phyloP scores from a whole-genome alignment of 2,329 filamentous ascomycete species.

The Lasiodiplodia theobromae region DNA sequence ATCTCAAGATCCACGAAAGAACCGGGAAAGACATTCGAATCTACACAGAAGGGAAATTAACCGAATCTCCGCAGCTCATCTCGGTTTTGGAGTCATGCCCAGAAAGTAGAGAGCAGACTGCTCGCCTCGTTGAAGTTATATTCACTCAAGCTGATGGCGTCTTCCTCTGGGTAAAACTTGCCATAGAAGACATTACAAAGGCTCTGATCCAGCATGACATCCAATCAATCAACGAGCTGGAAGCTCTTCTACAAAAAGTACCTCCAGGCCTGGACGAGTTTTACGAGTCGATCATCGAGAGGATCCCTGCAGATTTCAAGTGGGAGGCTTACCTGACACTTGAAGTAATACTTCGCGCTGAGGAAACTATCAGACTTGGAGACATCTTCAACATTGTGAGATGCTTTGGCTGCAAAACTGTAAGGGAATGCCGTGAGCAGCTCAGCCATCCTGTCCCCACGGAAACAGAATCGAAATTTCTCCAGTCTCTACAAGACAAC shows the following conservation, averaged over 20 bases:
- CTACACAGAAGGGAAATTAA: constrained; percentile 29
- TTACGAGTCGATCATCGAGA: not conserved
- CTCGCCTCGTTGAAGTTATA: not conserved
- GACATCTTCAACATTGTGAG: not conserved
- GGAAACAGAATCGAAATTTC: too few relatives aligned
- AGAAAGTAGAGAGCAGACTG: not conserved
- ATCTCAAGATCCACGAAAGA: constrained; percentile 31
- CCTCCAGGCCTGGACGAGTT: constrained; percentile 9
- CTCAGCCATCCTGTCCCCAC: too few relatives aligned
- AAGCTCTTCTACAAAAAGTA: not conserved
- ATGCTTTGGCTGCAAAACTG: not conserved
- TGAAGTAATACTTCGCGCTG: not conserved
- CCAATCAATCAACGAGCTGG: too few relatives aligned
- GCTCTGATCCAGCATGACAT: not conserved
- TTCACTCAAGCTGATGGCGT: constrained; percentile 15
- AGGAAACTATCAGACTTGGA: not conserved
- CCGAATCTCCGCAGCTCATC: not conserved
- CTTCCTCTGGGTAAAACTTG: constrained; percentile 28
- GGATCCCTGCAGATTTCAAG: not conserved
- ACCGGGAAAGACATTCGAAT: constrained; percentile 31
- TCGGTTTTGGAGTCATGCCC: too few relatives aligned
- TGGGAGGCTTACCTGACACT: not conserved
- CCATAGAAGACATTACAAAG: constrained; percentile 17
- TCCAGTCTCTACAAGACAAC: not conserved
- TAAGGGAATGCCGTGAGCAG: not conserved